These are phyloP conservation scores for Fusarium sarcochroum DNA, from an alignment of 2,329 filamentous ascomycete genomes.

Conservation along the genomic window DNA sequence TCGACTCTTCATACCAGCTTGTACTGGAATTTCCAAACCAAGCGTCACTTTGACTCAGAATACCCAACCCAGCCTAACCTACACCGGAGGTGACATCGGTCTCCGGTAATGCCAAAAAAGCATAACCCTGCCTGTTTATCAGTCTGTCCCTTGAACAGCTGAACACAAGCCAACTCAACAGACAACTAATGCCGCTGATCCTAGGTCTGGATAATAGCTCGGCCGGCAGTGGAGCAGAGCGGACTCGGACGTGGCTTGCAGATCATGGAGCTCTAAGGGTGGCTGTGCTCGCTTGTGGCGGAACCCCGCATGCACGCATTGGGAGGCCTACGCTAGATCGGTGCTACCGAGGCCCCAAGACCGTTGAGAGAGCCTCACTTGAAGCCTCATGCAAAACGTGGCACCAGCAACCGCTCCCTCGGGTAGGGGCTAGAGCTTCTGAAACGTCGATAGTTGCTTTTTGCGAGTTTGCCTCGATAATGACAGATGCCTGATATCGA, in stretches of 20 bases:
- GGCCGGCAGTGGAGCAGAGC: constrained; percentile 18
- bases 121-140: neutral
- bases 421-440: constrained; percentile 17
- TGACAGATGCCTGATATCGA: neutral
- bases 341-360: constrained; percentile 25
- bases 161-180: constrained; percentile 36
- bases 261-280: constrained; percentile 27
- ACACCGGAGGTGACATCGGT: constrained; percentile 11
- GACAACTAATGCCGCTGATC: constrained; percentile 41
- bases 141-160: constrained; percentile 46
- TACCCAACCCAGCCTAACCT: neutral
- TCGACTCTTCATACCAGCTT: neutral
- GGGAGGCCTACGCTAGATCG: constrained; percentile 41
- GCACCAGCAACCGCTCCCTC: constrained; percentile 39
- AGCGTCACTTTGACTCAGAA: constrained; percentile 7
- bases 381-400: constrained; percentile 40
- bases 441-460: constrained; percentile 17
- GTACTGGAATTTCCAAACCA: neutral
- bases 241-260: constrained; percentile 36
- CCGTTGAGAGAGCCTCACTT: constrained; percentile 37
- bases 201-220: constrained; percentile 4
- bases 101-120: constrained; percentile 6
- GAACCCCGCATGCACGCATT: constrained; percentile 11
- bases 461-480: constrained; percentile 5
- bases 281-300: constrained; percentile 42